Base-by-base conservation (phyloP, 305 asterid species). In the Rubia balearica region DNA sequence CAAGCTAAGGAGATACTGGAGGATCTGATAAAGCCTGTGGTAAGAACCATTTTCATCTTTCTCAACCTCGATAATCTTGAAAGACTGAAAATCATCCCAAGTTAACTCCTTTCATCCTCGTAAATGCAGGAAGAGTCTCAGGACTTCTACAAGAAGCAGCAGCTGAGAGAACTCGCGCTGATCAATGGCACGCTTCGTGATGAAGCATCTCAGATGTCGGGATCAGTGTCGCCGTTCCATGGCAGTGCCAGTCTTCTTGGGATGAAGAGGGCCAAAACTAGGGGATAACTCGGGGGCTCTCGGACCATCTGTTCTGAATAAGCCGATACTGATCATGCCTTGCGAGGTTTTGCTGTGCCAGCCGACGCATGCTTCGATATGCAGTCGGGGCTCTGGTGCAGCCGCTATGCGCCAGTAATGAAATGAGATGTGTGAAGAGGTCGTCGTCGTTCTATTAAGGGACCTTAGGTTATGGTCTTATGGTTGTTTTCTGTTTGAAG, bases 241-340 rank as follows among this genome's bases (percentile, higher is more conserved):
- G 87, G 82, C 86, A 94, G 81, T 80, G 87, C 82, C 87, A 91
- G 83, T 24, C 24, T 24, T 81, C 96, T 94, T 5, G 97, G 97
- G 75, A 91, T 94, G 98, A 94, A 94, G 86, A 89, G 98, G 78
- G 98, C 98, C 61, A 94, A 94, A 79, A 94, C 97, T 42, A 80
- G 91, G 85, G 97, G 87, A 77, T 94, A 17, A 87, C 75, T 24
- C 24, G 27, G 72, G 62, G 74, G 78, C 16, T 38, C 49, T 65
- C 74, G 78, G 81, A 80, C 77, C 68, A 69, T 73, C 59, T 77
- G 68, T 81, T 77, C 24, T 65, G 73, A 72, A 76, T 76, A 74
- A 74, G 76, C 85, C 78, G 82, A 74, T 74, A 68, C 78, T 49
- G 17, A 21, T 68, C 63, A 75, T 75, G 74, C 71, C 73, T 49